Percentiles rank a stretch among this genome's conserved stretches.
phyloP scores from a whole-genome alignment of 257 asterid species.

The Rauvolfia tetraphylla region DNA sequence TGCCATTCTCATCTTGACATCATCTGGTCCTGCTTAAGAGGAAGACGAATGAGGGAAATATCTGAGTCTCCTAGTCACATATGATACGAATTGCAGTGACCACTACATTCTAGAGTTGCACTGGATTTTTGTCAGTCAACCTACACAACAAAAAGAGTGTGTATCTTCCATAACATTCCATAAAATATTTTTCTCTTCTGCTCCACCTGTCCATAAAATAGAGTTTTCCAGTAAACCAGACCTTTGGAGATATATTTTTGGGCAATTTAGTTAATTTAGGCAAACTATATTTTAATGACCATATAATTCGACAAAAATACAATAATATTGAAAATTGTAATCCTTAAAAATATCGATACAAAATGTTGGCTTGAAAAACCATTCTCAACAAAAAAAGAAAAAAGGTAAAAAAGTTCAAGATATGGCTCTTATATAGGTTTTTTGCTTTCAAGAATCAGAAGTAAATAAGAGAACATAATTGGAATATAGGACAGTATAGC shows the following conservation, averaged over 20 bases:
- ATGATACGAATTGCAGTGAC: not conserved
- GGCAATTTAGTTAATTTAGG: not conserved
- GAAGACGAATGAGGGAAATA: not conserved
- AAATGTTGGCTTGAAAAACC: not conserved
- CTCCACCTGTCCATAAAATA: not conserved
- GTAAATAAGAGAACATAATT: too few relatives aligned
- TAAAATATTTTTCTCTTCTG: not conserved
- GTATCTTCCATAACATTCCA: not conserved
- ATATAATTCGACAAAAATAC: not conserved
- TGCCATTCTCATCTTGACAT: conserved; percentile 59
- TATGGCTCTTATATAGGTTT: not conserved
- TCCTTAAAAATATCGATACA: not conserved
- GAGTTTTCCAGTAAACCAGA: not conserved
- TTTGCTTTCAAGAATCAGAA: not conserved
- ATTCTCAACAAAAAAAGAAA: not conserved
- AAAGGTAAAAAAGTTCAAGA: not conserved
- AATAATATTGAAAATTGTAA: not conserved
- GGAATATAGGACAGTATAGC: not conserved
- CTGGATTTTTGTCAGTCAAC: not conserved
- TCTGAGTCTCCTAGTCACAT: not conserved
- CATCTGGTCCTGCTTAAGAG: conserved; percentile 41
- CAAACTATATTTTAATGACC: conserved; percentile 3
- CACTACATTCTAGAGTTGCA: not conserved
- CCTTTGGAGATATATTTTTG: not conserved
- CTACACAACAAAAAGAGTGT: not conserved